These are phyloP conservation scores for Kickxella alabastrina DNA, from an alignment of 192 early-diverging fungal species.

Conservation along the genomic window DNA sequence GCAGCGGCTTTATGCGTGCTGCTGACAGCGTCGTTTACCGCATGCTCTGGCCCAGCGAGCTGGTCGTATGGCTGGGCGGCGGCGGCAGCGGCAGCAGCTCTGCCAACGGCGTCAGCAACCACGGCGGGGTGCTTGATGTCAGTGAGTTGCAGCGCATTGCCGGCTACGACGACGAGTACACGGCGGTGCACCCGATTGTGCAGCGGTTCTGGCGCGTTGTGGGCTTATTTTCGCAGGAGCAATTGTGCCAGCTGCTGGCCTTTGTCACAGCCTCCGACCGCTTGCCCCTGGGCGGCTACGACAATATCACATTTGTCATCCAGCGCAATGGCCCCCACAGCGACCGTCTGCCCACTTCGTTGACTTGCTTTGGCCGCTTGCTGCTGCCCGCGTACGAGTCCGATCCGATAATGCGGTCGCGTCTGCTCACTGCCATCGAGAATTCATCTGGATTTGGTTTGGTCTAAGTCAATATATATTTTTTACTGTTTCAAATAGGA, in stretches of 20 bases:
- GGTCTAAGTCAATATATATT: conserved; percentile 49
- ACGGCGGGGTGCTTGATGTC: conserved; percentile 54
- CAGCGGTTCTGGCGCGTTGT: conserved; percentile 82
- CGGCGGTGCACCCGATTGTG: conserved; percentile 61
- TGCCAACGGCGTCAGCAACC: neutral
- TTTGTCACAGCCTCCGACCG: conserved; percentile 93
- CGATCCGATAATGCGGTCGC: conserved; percentile 69
- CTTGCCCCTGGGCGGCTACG: conserved; percentile 79
- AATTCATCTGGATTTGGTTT: conserved; percentile 93
- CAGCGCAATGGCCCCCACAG: conserved; percentile 94
- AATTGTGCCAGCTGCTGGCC: conserved; percentile 68
- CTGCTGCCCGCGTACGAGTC: conserved; percentile 79
- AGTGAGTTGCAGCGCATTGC: conserved; percentile 65
- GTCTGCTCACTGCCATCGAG: conserved; percentile 81
- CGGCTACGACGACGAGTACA: conserved; percentile 84
- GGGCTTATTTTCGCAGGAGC: conserved; percentile 55
- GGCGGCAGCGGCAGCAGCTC: neutral
- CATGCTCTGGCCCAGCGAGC: conserved; percentile 59
- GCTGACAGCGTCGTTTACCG: conserved; percentile 46
- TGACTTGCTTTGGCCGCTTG: conserved; percentile 89
- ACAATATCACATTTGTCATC: conserved; percentile 81
- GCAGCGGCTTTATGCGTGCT: conserved; percentile 66
- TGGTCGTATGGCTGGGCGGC: conserved; percentile 73
- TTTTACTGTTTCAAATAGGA: too few relatives aligned
- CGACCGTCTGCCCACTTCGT: conserved; percentile 77